Evolutionary conservation across 495 filamentous ascomycete species (phyloP).

Genomic region (Neurospora hispaniola): DNA sequence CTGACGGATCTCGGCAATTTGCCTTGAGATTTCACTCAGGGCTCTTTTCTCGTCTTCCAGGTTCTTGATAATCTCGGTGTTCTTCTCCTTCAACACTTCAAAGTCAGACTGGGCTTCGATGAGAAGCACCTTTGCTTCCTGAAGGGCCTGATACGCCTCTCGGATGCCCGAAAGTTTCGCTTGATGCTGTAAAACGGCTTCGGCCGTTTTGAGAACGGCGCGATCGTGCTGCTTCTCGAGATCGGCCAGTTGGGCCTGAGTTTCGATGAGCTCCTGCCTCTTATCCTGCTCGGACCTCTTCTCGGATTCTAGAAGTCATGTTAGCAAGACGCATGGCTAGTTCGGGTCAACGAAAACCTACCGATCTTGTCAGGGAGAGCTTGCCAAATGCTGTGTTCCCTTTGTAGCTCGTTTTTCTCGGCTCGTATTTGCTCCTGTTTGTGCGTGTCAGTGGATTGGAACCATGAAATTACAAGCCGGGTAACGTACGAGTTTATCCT

Average conservation of each 20-base stretch:
- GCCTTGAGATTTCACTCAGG: conserved; percentile 7
- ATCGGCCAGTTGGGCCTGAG: conserved; percentile 32
- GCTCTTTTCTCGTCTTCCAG: conserved; percentile 33
- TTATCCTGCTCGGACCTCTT: conserved; percentile 36
- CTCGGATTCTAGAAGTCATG: conserved; percentile 34
- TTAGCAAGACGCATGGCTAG: conserved; percentile 11
- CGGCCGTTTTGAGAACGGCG: conserved; percentile 50
- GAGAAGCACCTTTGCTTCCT: conserved; percentile 55
- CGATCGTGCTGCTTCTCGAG: conserved; percentile 38
- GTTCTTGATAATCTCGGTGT: conserved; percentile 43
- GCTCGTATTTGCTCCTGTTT: conserved; percentile 21
- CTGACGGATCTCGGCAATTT: conserved; percentile 18
- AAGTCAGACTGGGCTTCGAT: conserved; percentile 77
- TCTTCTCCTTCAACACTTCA: conserved; percentile 50
- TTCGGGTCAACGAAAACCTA: conserved; percentile 27
- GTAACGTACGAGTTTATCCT: conserved; percentile 23
- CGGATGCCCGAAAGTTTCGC: conserved; percentile 50
- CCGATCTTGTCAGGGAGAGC: conserved; percentile 61
- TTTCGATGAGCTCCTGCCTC: conserved; percentile 27
- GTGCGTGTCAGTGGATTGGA: conserved; percentile 12
- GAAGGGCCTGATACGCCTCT: conserved; percentile 46
- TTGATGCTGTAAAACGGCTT: conserved; percentile 48
- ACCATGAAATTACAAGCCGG: not conserved
- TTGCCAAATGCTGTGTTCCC: conserved; percentile 47
- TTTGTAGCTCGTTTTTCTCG: conserved; percentile 46